A percentile compares a stretch with the other conserved stretches of the same genome.
These are phyloP conservation scores for Apiospora koreana DNA, from an alignment of 2,329 filamentous ascomycete species.

Conservation along the genomic window DNA sequence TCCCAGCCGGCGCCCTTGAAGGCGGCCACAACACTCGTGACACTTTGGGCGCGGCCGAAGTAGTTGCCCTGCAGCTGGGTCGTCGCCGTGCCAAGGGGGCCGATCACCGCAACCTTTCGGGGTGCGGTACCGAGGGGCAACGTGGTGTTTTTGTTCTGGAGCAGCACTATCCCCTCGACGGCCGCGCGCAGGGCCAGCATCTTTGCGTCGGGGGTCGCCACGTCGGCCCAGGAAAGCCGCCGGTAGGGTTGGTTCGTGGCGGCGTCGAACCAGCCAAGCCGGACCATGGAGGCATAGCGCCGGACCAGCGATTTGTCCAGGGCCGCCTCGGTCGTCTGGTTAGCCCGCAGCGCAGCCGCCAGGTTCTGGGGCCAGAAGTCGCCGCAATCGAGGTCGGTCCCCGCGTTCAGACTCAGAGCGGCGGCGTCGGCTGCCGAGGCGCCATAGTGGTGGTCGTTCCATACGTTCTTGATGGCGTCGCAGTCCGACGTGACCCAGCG, in stretches of 20 bases:
- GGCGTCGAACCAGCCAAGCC: constrained; percentile 37
- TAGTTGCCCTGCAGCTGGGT: constrained; percentile 7
- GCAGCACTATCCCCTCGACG: constrained; percentile 27
- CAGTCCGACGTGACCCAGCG: constrained; percentile 66
- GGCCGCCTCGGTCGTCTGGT: constrained; percentile 25
- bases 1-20: constrained; percentile 38
- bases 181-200: constrained; percentile 27
- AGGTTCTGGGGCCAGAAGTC: constrained; percentile 17
- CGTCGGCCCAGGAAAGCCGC: constrained; percentile 12
- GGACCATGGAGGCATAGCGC: constrained; percentile 34
- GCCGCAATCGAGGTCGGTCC: constrained; percentile 8
- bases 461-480: constrained; percentile 62
- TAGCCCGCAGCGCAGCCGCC: constrained; percentile 23
- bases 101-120: not conserved
- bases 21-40: not conserved
- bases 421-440: constrained; percentile 20
- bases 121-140: not conserved
- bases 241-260: constrained; percentile 26
- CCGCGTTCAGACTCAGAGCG: not conserved
- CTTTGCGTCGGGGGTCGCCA: constrained; percentile 26
- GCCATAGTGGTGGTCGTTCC: constrained; percentile 41
- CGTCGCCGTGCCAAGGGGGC: not conserved
- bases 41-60: not conserved
- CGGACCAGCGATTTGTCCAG: constrained; percentile 31
- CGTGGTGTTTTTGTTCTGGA: constrained; percentile 42